phyloP scores from a whole-genome alignment of 164 flowering plant species.

The Dillenia turbinata region DNA sequence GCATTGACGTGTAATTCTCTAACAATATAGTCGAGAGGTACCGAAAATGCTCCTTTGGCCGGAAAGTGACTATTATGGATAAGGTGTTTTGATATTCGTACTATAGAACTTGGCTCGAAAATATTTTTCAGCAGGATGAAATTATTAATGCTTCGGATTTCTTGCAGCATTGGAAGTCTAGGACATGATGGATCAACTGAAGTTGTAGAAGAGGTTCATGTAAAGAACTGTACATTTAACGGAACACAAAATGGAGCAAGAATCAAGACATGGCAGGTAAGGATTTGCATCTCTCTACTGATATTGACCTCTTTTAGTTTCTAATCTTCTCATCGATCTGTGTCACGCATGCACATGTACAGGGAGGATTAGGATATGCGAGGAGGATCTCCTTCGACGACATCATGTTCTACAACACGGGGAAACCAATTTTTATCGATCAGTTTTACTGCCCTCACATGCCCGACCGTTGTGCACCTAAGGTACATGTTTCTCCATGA shows the following conservation, averaged over 20 bases:
- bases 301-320: neutral
- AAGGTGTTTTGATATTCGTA: too few relatives aligned
- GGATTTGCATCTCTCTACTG: too few relatives aligned
- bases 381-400: constrained; percentile 18
- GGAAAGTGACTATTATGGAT: too few relatives aligned
- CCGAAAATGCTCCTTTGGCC: too few relatives aligned
- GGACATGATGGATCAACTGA: constrained; percentile 29
- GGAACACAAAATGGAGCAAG: constrained; percentile 36
- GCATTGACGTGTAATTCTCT: neutral
- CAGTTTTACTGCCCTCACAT: constrained; percentile 18
- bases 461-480: neutral
- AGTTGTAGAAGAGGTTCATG: constrained; percentile 25
- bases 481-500: too few relatives aligned
- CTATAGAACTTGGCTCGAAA: too few relatives aligned
- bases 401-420: neutral
- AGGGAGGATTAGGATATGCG: constrained; percentile 25
- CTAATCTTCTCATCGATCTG: neutral
- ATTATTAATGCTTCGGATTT: too few relatives aligned
- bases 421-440: constrained; percentile 31
- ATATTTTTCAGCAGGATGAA: too few relatives aligned
- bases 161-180: constrained; percentile 38
- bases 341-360: neutral
- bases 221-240: constrained; percentile 23
- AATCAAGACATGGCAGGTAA: constrained; percentile 50
- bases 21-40: neutral